Conservation (phyloP, 768 basidiomycete genomes). For the Boletus sp. region DNA sequence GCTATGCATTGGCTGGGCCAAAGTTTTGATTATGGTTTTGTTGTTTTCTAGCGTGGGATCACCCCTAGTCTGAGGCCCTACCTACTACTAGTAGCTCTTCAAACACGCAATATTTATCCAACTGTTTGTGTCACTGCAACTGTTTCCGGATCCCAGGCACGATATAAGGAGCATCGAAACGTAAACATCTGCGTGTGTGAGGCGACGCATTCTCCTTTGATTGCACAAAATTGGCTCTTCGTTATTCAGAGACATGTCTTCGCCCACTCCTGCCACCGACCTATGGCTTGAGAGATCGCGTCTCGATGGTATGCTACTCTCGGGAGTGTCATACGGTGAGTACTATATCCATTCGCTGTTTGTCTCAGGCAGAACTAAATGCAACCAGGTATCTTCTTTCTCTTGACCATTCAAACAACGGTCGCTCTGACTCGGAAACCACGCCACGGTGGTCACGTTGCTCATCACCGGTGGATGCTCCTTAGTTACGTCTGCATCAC, state of each 20-base stretch:
- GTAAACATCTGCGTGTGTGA: not conserved
- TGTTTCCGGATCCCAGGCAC: too few relatives aligned
- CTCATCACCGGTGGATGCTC: conserved; percentile 4
- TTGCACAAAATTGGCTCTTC: not conserved
- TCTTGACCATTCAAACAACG: conserved; percentile 19
- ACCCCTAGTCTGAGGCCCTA: too few relatives aligned
- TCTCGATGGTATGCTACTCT: conserved; percentile 23
- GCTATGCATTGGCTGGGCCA: too few relatives aligned
- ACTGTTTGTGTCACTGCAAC: too few relatives aligned
- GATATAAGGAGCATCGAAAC: too few relatives aligned
- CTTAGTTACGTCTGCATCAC: conserved; percentile 15
- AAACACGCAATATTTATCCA: too few relatives aligned
- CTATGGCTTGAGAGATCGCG: conserved; percentile 29
- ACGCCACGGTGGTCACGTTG: not conserved
- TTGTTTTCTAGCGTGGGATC: too few relatives aligned
- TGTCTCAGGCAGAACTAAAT: not conserved
- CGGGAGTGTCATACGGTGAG: conserved; percentile 22
- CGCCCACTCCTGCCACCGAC: conserved; percentile 18
- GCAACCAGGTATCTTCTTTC: conserved; percentile 21
- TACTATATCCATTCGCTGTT: not conserved
- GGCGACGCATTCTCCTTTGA: not conserved
- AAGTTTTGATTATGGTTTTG: too few relatives aligned
- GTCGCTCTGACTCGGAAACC: conserved; percentile 4
- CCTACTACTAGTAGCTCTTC: too few relatives aligned
- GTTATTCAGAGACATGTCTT: conserved; percentile 8